A percentile compares a stretch with the other conserved stretches of the same genome.
Conservation (phyloP, 2,329 filamentous ascomycete genomes). For the Didymella arachidicola region DNA sequence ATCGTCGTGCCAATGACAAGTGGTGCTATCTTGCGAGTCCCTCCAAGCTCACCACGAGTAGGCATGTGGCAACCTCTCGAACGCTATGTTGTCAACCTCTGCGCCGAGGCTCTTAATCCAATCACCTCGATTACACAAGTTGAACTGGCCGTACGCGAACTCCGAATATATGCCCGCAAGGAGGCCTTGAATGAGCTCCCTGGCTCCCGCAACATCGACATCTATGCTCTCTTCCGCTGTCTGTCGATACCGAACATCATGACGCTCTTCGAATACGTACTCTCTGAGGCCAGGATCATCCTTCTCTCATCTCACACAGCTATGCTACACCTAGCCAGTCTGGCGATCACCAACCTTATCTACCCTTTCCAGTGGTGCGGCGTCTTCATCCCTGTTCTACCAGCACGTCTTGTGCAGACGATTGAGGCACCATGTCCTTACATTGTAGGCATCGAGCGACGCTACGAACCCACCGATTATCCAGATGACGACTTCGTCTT, state of each 20-base stretch:
- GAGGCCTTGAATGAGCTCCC: constrained; percentile 94
- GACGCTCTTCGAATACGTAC: constrained; percentile 88
- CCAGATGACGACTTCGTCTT: constrained; percentile 96
- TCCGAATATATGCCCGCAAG: constrained; percentile 90
- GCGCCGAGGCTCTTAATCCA: constrained; percentile 91
- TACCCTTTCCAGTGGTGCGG: constrained; percentile 94
- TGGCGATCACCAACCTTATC: constrained; percentile 82
- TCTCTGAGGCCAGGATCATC: constrained; percentile 94
- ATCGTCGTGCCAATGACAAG: constrained; percentile 96
- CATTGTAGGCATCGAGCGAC: constrained; percentile 92
- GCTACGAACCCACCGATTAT: constrained; percentile 84
- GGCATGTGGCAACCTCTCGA: constrained; percentile 97
- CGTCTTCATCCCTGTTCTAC: constrained; percentile 91
- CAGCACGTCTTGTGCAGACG: constrained; percentile 84
- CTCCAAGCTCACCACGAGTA: constrained; percentile 85
- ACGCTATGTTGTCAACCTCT: constrained; percentile 95
- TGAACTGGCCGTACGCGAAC: constrained; percentile 85
- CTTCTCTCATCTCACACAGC: constrained; percentile 93
- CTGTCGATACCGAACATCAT: constrained; percentile 92
- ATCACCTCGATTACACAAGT: constrained; percentile 95
- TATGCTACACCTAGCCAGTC: constrained; percentile 92
- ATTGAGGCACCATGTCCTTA: constrained; percentile 96
- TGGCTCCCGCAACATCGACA: constrained; percentile 86
- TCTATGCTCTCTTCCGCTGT: constrained; percentile 90
- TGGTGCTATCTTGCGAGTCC: constrained; percentile 80